Evolutionary conservation across 208 protist species (phyloP), one percentile per base, ranked within the genome.

Genomic region (Novymonas esmeraldas): DNA sequence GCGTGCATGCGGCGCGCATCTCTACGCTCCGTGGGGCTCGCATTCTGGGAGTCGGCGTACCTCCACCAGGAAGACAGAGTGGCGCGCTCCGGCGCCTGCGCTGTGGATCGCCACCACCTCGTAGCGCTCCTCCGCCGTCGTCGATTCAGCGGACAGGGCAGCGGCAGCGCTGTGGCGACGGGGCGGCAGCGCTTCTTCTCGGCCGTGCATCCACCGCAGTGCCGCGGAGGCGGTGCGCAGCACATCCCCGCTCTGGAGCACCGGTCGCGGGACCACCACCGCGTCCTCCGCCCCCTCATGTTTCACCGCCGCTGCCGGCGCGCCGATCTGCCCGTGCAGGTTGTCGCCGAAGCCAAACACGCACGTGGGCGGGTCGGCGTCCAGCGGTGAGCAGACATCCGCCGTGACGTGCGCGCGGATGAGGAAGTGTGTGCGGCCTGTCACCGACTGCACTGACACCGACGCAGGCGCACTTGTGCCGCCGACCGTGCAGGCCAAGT

Each of bases 341-440:
- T 95, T 94, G 49, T 88, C 82, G 26, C 90, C 90, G 63, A 95
- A 95, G 38, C 90, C 90, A 9, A 81, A 49, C 22, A 95, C 82
- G 18, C 16, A 39, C 16, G 46, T 3, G 36, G 42, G 7, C 14
- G 39, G n/a, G n/a, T n/a, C n/a, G n/a, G n/a, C n/a, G n/a, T n/a
- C n/a, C n/a, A n/a, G n/a, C n/a, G 33, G 24, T 22, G 55, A 24
- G 7, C 24, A 14, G 34, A 6, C 18, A 24, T 18, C 36, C 14
- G 22, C 4, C 14, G 28, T 18, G 7, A 16, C 24, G 18, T 51
- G 18, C n/a, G 65, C 48, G 41, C 70, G 72, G 36, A 90, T 55
- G 2, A 95, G 65, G 56, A 76, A 84, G 61, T 95, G 89, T 13
- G 85, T 70, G 20, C 86, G 77, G 22, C 89, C 89, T 13, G 22